Evolutionary conservation across 1,284 basidiomycete genomes (phyloP).

Genomic region (Sutorius eximius): DNA sequence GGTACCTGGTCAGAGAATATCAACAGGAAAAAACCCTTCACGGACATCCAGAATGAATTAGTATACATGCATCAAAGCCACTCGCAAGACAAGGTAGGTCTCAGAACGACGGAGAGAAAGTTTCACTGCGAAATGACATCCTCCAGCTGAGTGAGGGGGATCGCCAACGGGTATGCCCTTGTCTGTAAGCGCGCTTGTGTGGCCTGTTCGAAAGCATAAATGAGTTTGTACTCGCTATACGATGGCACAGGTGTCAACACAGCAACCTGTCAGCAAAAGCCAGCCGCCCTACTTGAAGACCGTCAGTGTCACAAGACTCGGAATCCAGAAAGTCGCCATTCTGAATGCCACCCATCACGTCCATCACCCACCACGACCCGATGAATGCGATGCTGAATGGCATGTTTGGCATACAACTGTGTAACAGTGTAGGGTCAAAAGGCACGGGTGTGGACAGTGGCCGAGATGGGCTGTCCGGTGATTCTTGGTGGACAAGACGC

Average conservation of each 20-base stretch:
- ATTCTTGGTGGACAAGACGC: slow-evolving; percentile 8
- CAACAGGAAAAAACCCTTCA: neutral
- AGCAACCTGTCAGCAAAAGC: too few relatives aligned
- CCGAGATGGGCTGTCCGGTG: slow-evolving; percentile 44
- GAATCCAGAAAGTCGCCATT: too few relatives aligned
- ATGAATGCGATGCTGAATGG: slow-evolving; percentile 55
- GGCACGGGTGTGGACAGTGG: slow-evolving; percentile 39
- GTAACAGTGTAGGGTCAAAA: slow-evolving; percentile 29
- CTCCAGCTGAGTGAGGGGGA: slow-evolving; percentile 50
- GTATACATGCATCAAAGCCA: slow-evolving; percentile 3
- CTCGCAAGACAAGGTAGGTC: slow-evolving; percentile 4
- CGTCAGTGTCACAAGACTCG: too few relatives aligned
- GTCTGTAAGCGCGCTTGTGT: slow-evolving; percentile 46
- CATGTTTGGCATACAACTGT: slow-evolving; percentile 39
- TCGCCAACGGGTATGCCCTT: slow-evolving; percentile 45
- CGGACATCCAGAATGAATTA: neutral
- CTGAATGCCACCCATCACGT: too few relatives aligned
- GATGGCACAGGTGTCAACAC: too few relatives aligned
- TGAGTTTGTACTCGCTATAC: slow-evolving; percentile 50
- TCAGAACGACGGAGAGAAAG: neutral
- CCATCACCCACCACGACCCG: too few relatives aligned
- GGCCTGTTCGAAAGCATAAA: slow-evolving; percentile 57
- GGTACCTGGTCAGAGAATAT: slow-evolving; percentile 8
- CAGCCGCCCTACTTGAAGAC: too few relatives aligned
- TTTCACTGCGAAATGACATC: slow-evolving; percentile 37